Percentiles rank a stretch among this genome's conserved stretches.
Conservation (phyloP, 2,329 filamentous ascomycete species). For the Fusarium nisikadoi region DNA sequence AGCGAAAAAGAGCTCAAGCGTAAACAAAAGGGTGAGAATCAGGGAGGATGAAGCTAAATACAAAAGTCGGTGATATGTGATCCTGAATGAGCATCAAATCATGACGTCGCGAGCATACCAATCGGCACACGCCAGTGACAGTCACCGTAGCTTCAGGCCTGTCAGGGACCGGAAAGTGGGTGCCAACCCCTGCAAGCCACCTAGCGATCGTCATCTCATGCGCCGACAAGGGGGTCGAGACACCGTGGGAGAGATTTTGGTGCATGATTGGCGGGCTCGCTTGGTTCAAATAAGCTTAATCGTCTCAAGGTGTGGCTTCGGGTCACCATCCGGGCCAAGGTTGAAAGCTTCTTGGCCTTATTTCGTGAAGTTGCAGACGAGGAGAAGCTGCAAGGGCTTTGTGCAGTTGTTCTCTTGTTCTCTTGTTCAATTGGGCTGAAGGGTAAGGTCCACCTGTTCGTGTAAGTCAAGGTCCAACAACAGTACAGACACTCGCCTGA, state of each 20-base stretch:
- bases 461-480: neutral
- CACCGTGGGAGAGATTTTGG: neutral
- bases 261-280: slow-evolving; percentile 10
- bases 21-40: neutral
- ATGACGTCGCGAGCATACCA: slow-evolving; percentile 7
- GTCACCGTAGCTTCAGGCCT: neutral
- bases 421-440: neutral
- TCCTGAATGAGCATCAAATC: slow-evolving; percentile 4
- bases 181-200: neutral
- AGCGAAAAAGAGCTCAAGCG: neutral
- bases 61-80: slow-evolving; percentile 8
- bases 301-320: slow-evolving; percentile 25
- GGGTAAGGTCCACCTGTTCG: neutral
- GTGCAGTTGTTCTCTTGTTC: too few species aligned
- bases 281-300: slow-evolving; percentile 27
- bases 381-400: neutral
- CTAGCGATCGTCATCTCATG: slow-evolving; percentile 8
- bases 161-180: slow-evolving; percentile 22
- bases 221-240: slow-evolving; percentile 2
- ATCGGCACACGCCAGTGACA: slow-evolving; percentile 31
- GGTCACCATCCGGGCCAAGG: neutral
- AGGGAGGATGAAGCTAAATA: neutral
- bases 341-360: neutral
- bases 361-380: neutral
- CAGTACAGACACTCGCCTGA: neutral